These are phyloP conservation scores for Podaxis rugospora DNA, from an alignment of 768 basidiomycete species.

Conservation along the genomic window DNA sequence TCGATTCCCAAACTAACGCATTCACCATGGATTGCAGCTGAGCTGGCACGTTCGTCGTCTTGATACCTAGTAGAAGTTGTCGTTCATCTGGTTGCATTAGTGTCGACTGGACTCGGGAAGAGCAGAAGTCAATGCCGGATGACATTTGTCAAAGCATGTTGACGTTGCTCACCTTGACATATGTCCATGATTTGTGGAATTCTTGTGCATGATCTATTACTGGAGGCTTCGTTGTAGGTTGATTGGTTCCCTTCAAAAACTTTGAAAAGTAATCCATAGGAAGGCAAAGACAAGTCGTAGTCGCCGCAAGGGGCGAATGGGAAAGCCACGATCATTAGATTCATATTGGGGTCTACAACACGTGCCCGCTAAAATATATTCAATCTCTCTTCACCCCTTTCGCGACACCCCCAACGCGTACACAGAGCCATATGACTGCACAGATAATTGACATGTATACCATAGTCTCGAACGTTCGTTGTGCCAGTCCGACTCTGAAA, in stretches of 20 bases:
- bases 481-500: slow-evolving; percentile 5
- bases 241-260: slow-evolving; percentile 49
- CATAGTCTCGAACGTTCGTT: slow-evolving; percentile 10
- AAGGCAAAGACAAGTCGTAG: neutral
- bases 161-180: slow-evolving; percentile 52
- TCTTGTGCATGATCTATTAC: slow-evolving; percentile 65
- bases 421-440: slow-evolving; percentile 5
- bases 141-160: neutral
- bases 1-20: slow-evolving; percentile 81
- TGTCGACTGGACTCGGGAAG: slow-evolving; percentile 52
- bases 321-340: neutral
- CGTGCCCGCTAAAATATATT: neutral
- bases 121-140: neutral
- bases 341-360: neutral
- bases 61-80: slow-evolving; percentile 77
- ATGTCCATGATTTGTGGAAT: slow-evolving; percentile 73
- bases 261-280: slow-evolving; percentile 86
- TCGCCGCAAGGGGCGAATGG: neutral
- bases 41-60: slow-evolving; percentile 74
- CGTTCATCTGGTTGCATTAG: slow-evolving; percentile 88
- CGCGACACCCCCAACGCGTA: neutral
- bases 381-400: neutral
- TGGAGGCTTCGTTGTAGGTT: slow-evolving; percentile 41
- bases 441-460: slow-evolving; percentile 8
- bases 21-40: slow-evolving; percentile 80